Conservation (phyloP, 805 yeast species). For the Dipodascus geniculatus region DNA sequence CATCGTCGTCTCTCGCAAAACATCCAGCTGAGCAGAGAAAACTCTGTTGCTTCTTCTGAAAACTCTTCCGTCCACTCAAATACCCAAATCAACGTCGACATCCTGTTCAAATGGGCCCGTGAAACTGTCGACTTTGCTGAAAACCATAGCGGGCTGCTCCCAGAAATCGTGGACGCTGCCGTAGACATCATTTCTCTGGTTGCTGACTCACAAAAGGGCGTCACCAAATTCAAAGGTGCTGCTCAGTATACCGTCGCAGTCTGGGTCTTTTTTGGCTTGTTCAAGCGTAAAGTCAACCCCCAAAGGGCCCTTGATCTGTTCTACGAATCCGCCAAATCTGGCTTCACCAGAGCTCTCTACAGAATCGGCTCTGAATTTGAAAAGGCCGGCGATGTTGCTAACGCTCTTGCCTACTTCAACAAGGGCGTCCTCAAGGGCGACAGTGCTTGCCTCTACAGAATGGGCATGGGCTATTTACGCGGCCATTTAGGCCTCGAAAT, state of each 20-base stretch:
- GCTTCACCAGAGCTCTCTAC: conserved; percentile 26
- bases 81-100: not conserved
- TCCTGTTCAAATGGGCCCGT: conserved; percentile 23
- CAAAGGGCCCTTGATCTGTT: conserved; percentile 18
- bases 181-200: conserved; percentile 14
- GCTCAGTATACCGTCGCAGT: conserved; percentile 22
- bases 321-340: conserved; percentile 22
- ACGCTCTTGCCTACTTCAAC: conserved; percentile 24
- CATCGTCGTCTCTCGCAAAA: not conserved
- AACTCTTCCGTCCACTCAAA: not conserved
- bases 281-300: conserved; percentile 14
- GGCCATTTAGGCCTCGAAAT: conserved; percentile 23
- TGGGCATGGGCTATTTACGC: conserved; percentile 24
- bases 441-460: conserved; percentile 28
- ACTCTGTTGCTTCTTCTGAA: not conserved
- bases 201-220: conserved; percentile 9
- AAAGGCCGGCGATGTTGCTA: conserved; percentile 19
- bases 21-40: not conserved
- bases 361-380: conserved; percentile 27
- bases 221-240: conserved; percentile 15
- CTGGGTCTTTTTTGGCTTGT: conserved; percentile 21
- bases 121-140: conserved; percentile 21
- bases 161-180: conserved; percentile 16
- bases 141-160: conserved; percentile 18
- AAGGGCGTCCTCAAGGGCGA: conserved; percentile 27